A percentile compares a stretch with the other conserved stretches of the same genome.
Conservation (phyloP, 345 rosid genomes). For the Corymbia maculata region DNA sequence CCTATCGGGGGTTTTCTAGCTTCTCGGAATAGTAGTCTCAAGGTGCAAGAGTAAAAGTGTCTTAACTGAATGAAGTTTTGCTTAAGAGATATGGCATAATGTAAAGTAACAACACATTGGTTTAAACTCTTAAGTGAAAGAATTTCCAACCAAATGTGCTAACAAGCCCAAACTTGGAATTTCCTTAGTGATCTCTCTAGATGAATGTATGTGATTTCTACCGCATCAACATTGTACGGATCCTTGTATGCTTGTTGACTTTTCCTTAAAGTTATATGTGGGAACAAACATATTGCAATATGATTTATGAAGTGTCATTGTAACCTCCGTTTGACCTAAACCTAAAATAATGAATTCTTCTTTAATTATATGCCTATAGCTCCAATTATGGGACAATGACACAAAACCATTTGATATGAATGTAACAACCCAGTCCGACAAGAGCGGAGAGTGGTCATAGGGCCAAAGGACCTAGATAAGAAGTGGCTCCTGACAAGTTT, state of each 20-base stretch:
- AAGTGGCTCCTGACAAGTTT: background rate
- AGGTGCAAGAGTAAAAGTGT: background rate
- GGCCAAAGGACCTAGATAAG: background rate
- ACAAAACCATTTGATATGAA: background rate
- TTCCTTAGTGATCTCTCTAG: rapidly evolving
- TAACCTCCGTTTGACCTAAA: background rate
- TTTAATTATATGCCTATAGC: background rate
- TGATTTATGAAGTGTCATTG: background rate
- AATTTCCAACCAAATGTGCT: background rate
- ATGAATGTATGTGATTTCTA: background rate
- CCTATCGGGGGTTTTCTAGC: background rate
- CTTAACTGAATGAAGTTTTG: background rate
- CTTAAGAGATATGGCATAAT: background rate
- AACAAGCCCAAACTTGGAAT: rapidly evolving
- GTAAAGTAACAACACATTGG: background rate
- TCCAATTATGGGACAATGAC: background rate
- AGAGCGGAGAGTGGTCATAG: background rate
- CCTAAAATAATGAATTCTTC: background rate
- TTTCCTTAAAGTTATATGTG: background rate
- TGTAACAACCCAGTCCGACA: rapidly evolving
- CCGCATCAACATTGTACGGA: background rate
- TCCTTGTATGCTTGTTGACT: background rate
- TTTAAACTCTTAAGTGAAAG: background rate
- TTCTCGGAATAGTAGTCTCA: background rate
- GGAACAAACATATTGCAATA: background rate